phyloP scores from a whole-genome alignment of 1,284 basidiomycete genomes.

The Cryptococcus sp. region DNA sequence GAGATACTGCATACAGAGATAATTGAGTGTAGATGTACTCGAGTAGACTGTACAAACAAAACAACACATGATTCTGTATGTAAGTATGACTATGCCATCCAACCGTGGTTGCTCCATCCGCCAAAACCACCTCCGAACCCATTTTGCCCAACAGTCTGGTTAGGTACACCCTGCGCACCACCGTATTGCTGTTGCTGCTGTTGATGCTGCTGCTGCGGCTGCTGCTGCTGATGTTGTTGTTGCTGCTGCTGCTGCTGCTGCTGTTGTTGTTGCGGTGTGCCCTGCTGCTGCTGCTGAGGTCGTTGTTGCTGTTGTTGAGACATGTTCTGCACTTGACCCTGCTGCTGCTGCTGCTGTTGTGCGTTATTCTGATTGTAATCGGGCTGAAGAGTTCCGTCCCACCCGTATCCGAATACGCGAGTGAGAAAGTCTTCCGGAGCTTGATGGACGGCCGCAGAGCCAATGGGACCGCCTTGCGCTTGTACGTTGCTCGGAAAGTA shows the following conservation, averaged over 20 bases:
- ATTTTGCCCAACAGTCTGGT: constrained; percentile 5
- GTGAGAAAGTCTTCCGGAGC: constrained; percentile 49
- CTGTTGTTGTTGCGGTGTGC: constrained; percentile 1
- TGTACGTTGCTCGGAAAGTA: constrained; percentile 35
- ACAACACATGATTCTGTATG: too few species aligned
- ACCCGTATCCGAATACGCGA: constrained; percentile 49
- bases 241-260: constrained; percentile 4
- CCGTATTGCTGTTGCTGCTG: constrained; percentile 1
- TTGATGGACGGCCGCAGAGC: constrained; percentile 12
- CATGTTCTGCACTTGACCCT: not conserved
- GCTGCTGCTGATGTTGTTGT: constrained; percentile 3
- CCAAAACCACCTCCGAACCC: constrained; percentile 18
- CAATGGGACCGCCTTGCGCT: constrained; percentile 6
- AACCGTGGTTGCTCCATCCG: constrained; percentile 26
- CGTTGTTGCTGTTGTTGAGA: not conserved
- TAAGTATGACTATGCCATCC: constrained; percentile 30
- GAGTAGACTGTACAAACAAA: too few species aligned
- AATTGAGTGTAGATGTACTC: too few species aligned
- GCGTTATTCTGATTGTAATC: not conserved
- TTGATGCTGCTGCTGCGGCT: not conserved
- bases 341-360: not conserved
- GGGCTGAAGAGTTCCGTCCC: constrained; percentile 29
- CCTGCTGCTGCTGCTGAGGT: constrained; percentile 4
- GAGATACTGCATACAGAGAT: too few species aligned
- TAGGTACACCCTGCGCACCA: not conserved